Conservation (phyloP, 768 basidiomycete genomes). For the Rhodotorula kratochvilovae region DNA sequence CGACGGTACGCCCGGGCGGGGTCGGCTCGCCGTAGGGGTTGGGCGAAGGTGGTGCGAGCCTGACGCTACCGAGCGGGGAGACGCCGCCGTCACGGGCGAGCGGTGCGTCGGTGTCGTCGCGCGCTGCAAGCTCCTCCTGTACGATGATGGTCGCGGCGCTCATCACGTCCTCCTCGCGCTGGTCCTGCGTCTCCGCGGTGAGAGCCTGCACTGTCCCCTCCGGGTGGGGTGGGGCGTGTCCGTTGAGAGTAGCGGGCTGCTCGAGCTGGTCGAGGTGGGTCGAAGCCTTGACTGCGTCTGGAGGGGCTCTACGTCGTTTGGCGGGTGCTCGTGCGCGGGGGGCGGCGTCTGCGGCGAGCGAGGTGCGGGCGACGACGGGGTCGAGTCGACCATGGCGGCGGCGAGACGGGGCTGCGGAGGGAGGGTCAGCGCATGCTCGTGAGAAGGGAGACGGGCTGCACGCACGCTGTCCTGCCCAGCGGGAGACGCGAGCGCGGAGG, state of each 20-base stretch:
- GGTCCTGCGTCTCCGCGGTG: neutral
- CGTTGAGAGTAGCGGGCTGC: neutral
- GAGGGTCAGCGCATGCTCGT: neutral
- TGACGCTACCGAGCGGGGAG: neutral
- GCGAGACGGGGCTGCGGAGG: neutral
- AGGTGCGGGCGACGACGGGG: neutral
- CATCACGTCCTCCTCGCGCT: neutral
- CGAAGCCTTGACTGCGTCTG: neutral
- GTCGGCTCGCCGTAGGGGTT: slow-evolving; percentile 20
- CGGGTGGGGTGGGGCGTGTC: neutral
- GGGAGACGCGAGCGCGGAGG: no score
- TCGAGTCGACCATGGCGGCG: neutral
- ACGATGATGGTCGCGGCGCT: neutral
- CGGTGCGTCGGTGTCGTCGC: neutral
- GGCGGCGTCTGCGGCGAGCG: neutral
- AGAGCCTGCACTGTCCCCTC: neutral
- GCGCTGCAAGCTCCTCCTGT: neutral
- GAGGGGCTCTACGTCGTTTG: neutral
- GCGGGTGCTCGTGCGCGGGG: neutral
- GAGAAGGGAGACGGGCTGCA: no score
- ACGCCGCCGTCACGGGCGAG: neutral
- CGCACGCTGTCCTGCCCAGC: no score
- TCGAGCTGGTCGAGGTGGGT: slow-evolving; percentile 10
- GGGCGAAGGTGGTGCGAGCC: neutral
- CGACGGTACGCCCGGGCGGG: neutral